phyloP scores from a whole-genome alignment of 2,329 filamentous ascomycete genomes.

The Penicillium italicum region DNA sequence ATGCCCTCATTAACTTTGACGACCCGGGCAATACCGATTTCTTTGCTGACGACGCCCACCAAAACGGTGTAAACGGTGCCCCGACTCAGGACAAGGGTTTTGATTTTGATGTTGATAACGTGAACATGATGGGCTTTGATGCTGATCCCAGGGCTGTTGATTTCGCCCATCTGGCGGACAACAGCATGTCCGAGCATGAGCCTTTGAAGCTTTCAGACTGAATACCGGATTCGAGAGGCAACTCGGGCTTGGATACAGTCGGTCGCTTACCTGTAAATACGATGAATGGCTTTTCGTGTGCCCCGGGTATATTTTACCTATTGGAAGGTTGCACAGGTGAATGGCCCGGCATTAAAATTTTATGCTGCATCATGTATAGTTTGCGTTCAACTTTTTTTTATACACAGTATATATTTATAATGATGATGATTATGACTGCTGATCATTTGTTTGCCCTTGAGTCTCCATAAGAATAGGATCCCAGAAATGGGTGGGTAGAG shows the following conservation, averaged over 20 bases:
- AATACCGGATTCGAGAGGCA: background rate
- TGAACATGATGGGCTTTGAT: slow-evolving; percentile 21
- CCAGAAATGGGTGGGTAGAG: slow-evolving; percentile 37
- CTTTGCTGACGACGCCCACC: slow-evolving; percentile 29
- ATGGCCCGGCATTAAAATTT: background rate
- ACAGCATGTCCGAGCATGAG: background rate
- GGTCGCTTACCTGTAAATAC: background rate
- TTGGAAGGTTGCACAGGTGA: background rate
- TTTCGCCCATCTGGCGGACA: slow-evolving; percentile 16
- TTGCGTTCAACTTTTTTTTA: background rate
- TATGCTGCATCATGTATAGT: slow-evolving; percentile 1
- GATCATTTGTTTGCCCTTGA: background rate
- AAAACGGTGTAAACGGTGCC: background rate
- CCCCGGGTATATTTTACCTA: background rate
- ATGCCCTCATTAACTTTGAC: slow-evolving; percentile 47
- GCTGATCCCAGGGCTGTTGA: slow-evolving; percentile 19
- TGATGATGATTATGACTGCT: slow-evolving; percentile 12
- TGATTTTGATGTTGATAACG: slow-evolving; percentile 19
- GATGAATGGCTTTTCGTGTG: background rate
- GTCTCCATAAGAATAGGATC: slow-evolving; percentile 32
- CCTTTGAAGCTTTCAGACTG: background rate
- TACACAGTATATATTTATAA: slow-evolving; percentile 11
- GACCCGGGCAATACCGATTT: slow-evolving; percentile 36
- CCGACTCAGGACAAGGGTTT: slow-evolving; percentile 18
- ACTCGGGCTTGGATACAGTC: background rate